A percentile compares a stretch with the other conserved stretches of the same genome.
These are phyloP conservation scores for Chaetomium fimeti DNA, from an alignment of 495 filamentous ascomycete genomes.

Conservation along the genomic window DNA sequence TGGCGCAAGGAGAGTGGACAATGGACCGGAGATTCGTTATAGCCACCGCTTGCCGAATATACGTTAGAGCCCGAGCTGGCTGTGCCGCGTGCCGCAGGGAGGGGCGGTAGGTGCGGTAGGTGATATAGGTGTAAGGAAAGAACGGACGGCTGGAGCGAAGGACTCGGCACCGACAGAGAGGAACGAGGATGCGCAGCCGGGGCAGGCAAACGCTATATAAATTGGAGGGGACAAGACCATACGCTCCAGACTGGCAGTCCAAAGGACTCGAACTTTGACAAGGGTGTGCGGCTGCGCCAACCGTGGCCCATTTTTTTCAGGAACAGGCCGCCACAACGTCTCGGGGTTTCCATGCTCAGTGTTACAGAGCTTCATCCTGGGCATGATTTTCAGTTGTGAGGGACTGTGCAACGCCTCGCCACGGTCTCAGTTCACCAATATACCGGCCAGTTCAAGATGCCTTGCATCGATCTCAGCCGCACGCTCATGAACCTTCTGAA, in stretches of 20 bases:
- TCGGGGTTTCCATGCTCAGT: neutral
- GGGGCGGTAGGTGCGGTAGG: no score
- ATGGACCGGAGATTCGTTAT: slow-evolving; percentile 21
- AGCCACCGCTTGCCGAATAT: slow-evolving; percentile 34
- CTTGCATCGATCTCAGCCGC: neutral
- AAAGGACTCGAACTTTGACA: neutral
- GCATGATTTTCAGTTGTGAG: slow-evolving; percentile 4
- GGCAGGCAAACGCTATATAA: slow-evolving; percentile 12
- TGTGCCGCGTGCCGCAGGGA: slow-evolving; percentile 14
- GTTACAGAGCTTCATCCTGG: neutral
- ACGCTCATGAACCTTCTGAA: neutral
- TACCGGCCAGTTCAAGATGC: neutral
- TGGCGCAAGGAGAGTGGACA: slow-evolving; percentile 27
- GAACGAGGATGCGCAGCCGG: neutral
- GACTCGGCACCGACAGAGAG: neutral
- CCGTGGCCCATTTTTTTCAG: slow-evolving; percentile 3
- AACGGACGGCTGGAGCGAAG: neutral
- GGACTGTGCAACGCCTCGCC: neutral
- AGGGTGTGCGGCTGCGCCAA: neutral
- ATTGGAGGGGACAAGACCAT: neutral
- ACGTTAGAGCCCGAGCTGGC: slow-evolving; percentile 25
- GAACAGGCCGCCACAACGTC: neutral
- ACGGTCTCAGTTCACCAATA: neutral
- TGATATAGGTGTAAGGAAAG: neutral
- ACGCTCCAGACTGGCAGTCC: no score